phyloP scores from a whole-genome alignment of 768 basidiomycete genomes.

The Pisolithus tinctorius region DNA sequence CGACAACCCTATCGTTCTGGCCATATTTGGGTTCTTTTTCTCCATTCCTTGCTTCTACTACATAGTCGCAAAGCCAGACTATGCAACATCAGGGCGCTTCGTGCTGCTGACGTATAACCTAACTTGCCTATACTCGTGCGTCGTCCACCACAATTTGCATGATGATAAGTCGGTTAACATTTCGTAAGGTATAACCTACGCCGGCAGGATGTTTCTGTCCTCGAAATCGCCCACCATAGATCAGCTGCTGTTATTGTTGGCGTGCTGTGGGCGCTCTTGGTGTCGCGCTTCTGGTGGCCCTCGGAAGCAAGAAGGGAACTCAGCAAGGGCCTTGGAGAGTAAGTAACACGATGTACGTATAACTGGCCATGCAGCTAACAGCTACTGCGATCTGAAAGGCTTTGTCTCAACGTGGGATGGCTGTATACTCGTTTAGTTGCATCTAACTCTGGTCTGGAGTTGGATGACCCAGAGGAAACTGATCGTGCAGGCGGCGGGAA shows the following conservation, averaged over 20 bases:
- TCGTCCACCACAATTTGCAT: neutral
- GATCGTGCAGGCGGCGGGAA: neutral
- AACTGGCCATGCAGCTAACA: neutral
- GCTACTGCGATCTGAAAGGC: conserved; percentile 40
- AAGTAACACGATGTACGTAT: conserved; percentile 19
- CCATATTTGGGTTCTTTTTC: conserved; percentile 82
- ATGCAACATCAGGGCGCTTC: conserved; percentile 71
- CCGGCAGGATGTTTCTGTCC: conserved; percentile 51
- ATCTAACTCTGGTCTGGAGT: conserved; percentile 68
- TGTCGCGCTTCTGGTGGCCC: conserved; percentile 94
- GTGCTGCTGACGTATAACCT: conserved; percentile 86
- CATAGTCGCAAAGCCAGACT: conserved; percentile 72
- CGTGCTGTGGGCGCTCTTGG: conserved; percentile 82
- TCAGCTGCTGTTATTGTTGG: conserved; percentile 78
- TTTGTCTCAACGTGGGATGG: conserved; percentile 91
- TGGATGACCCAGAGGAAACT: conserved; percentile 15
- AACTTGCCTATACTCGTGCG: conserved; percentile 66
- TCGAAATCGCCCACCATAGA: conserved; percentile 69
- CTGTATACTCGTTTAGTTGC: conserved; percentile 89
- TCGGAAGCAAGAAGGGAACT: conserved; percentile 88
- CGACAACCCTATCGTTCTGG: conserved; percentile 64
- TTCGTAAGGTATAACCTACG: conserved; percentile 70
- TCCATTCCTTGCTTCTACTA: conserved; percentile 93
- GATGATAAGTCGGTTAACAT: neutral
- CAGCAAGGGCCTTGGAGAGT: conserved; percentile 83